Evolutionary conservation across 2,329 filamentous ascomycete species (phyloP).

Genomic region (Alternaria triticina): DNA sequence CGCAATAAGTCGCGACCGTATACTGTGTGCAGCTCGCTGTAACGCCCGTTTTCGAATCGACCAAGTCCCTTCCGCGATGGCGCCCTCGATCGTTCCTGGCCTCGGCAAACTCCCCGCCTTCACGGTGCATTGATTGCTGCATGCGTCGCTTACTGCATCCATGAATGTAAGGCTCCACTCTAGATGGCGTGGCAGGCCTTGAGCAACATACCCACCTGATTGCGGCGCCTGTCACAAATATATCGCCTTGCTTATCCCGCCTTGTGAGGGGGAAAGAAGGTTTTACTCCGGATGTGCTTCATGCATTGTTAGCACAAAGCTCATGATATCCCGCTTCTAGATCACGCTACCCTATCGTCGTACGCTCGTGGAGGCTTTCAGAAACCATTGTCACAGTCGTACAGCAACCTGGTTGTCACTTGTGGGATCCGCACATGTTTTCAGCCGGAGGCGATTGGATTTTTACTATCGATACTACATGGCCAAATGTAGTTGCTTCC

Average conservation of each 20-base stretch:
- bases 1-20: neutral
- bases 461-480: neutral
- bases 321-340: neutral
- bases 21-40: too few relatives aligned
- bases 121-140: neutral
- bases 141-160: neutral
- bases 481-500: neutral
- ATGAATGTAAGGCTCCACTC: neutral
- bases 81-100: neutral
- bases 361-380: neutral
- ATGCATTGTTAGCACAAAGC: neutral
- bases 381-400: constrained; percentile 2
- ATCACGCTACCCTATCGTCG: neutral
- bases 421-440: neutral
- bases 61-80: neutral
- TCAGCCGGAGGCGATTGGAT: neutral
- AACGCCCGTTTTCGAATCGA: neutral
- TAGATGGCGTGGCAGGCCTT: neutral
- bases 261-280: neutral
- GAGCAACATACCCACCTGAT: neutral
- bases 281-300: neutral
- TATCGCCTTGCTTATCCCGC: neutral
- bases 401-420: neutral
- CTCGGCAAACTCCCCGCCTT: neutral
- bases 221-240: neutral